Evolutionary conservation across 2,329 filamentous ascomycete genomes (phyloP).

Genomic region (Ceratocystis ficicola): DNA sequence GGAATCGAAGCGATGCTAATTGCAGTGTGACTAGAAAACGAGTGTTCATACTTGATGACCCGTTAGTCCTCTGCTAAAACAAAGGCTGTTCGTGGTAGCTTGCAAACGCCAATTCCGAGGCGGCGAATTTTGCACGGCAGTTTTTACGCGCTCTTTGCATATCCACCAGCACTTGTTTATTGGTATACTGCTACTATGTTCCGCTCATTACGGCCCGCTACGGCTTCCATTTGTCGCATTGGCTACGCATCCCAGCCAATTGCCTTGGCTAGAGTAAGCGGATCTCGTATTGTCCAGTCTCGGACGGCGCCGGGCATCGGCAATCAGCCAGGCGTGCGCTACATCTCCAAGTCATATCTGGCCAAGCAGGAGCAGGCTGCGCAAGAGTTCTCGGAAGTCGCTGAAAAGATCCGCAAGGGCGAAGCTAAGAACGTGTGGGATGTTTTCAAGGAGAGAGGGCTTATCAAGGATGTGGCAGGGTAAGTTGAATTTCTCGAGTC

Average conservation of each 20-base stretch:
- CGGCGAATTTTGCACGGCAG: background rate
- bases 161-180: background rate
- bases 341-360: slow-evolving; percentile 34
- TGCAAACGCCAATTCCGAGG: background rate
- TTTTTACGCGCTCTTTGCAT: background rate
- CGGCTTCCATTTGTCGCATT: slow-evolving; percentile 6
- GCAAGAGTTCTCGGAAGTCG: slow-evolving; percentile 38
- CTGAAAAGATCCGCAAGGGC: slow-evolving; percentile 39
- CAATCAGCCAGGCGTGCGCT: slow-evolving; percentile 26
- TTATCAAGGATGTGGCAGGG: slow-evolving; percentile 64
- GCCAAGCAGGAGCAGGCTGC: slow-evolving; percentile 35
- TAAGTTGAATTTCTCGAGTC: slow-evolving; percentile 33
- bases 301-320: background rate
- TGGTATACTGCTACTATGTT: slow-evolving; percentile 13
- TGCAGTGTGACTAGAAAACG: background rate
- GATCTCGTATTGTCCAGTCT: background rate
- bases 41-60: background rate
- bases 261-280: background rate
- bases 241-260: slow-evolving; percentile 12
- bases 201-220: slow-evolving; percentile 17
- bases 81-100: background rate
- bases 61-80: background rate
- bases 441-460: slow-evolving; percentile 57
- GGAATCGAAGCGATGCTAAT: background rate
- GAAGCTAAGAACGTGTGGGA: slow-evolving; percentile 45